Evolutionary conservation across 2,329 filamentous ascomycete species (phyloP).

Genomic region (Pseudomassariella vexata): DNA sequence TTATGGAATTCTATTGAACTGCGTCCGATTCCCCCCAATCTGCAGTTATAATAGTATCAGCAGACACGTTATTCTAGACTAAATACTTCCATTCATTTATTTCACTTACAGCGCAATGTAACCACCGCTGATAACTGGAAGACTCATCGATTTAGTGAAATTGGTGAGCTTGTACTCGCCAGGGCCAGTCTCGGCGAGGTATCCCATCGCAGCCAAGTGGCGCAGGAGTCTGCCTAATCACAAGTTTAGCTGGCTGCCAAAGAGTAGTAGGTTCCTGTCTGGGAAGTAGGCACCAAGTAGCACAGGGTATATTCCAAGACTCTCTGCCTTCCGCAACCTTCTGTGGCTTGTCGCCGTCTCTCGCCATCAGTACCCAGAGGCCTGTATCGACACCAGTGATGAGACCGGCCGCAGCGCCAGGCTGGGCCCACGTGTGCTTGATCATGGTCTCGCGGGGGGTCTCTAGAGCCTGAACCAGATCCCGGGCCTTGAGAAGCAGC

Average conservation of each 20-base stretch:
- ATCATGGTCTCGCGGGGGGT: constrained; percentile 43
- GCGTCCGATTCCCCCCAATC: too few relatives aligned
- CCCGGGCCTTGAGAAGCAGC: constrained; percentile 28
- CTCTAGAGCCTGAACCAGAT: constrained; percentile 29
- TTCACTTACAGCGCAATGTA: background rate
- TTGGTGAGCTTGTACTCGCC: constrained; percentile 26
- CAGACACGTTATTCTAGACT: too few relatives aligned
- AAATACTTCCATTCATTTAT: too few relatives aligned
- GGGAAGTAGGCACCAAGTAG: constrained; percentile 24
- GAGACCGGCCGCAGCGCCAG: background rate
- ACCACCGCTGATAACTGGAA: background rate
- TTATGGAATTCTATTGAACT: too few relatives aligned
- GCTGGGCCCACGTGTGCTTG: constrained; percentile 35
- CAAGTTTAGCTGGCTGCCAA: background rate
- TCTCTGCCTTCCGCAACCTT: constrained; percentile 16
- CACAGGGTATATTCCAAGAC: background rate
- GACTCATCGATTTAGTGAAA: constrained; percentile 21
- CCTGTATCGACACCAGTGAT: constrained; percentile 13
- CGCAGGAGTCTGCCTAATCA: constrained; percentile 21
- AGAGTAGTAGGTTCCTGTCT: background rate
- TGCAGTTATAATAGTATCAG: too few relatives aligned
- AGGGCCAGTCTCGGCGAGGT: constrained; percentile 23
- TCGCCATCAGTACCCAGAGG: constrained; percentile 27
- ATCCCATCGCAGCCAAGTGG: constrained; percentile 27
- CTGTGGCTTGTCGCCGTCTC: constrained; percentile 23